Evolutionary conservation across 352 stramenopile species (phyloP), one percentile per base, ranked within the genome.

Genomic region (Globisporangium abappressorium): DNA sequence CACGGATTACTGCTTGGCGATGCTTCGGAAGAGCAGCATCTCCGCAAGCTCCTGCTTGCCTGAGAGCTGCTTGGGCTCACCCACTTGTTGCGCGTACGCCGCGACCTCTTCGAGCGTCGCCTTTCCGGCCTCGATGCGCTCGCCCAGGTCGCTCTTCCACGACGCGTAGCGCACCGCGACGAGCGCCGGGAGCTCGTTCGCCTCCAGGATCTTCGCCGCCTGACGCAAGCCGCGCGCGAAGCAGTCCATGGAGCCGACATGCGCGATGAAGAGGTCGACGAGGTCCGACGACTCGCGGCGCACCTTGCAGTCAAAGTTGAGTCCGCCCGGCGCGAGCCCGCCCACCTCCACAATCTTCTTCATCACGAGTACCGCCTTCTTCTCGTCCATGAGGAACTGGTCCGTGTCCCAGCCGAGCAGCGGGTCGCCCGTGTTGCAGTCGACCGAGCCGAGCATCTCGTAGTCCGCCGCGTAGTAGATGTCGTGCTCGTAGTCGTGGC

Each of bases 301-400:
- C 43, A 95, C 82, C 71, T 95, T 95, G 47, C 75, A 80, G 71
- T 96, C 88, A 76, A 97, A 96, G 80, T 96, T 96, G 60, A 97
- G 73, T 2, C 90, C 90, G 28, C 88, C 88, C 1, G 77, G 77
- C 3, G 73, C 68, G 26, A 97, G 73, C 1, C 90, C 90, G 30
- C 85, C 88, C 43, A 90, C 79, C 65, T 93, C 78, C 33, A 97
- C 75, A 43, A 97, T 62, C 55, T 85, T 77, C 56, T 80, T 77
- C 83, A 95, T 94, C 33, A 93, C 77, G 26, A 93, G 72, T 33
- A 87, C 78, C 43, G 88, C 81, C 70, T 93, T 85, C 63, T 80
- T 85, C 26, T 89, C 69, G 74, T 97, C 86, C 79, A 85, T 90
- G 24, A 88, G 79, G 78, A 96, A 96, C 66, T 94, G 78, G 69